Evolutionary conservation across 352 stramenopile species (phyloP), one percentile per base, ranked within the genome.

Genomic region (Aphanomyces euteiches): DNA sequence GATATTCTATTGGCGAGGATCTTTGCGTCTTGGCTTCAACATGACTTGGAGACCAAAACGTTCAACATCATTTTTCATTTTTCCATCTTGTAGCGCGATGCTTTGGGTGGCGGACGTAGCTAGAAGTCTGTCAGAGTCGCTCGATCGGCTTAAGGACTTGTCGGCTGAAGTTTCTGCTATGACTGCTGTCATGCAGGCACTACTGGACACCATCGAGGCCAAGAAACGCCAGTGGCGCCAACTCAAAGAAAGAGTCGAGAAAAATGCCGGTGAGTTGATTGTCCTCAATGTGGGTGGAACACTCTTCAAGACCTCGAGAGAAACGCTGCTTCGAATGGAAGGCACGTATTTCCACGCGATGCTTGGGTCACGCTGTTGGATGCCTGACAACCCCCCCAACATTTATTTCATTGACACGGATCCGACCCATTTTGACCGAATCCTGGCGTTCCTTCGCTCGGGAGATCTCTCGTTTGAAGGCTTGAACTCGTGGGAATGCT

Each of bases 281-380:
- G 67, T 56, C 13, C 39, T 72, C 19, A 37, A 72, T 47, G 66
- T 72, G 15, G 66, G 66, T 17, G 66, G 66, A 45, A 41, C 36
- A 5, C 17, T 67, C 15, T 72, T 72, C 40, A 47, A 47, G 37
- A 72, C 66, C 5, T 67, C 66, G 21, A 72, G 67, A 21, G 28
- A 66, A 12, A 72, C 40, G 41, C 41, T 72, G 12, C 38, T 72
- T 36, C 66, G 66, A 5, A 13, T 72, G 10, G 66, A 72, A 38
- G 66, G 66, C 43, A 72, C 56, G 10, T 67, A 67, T 36, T 72
- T 72, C 45, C 66, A 72, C 12, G 66, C 66, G 0, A 72, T 72
- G 66, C 48, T 72, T 43, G 48, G 56, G 3, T 66, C 66, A n/a
- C 53, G 58, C 7, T 39, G 36, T 12, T 72, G 66, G 66, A 53